phyloP scores from a whole-genome alignment of 441 rosid species.

The Flueggea neowawraea region DNA sequence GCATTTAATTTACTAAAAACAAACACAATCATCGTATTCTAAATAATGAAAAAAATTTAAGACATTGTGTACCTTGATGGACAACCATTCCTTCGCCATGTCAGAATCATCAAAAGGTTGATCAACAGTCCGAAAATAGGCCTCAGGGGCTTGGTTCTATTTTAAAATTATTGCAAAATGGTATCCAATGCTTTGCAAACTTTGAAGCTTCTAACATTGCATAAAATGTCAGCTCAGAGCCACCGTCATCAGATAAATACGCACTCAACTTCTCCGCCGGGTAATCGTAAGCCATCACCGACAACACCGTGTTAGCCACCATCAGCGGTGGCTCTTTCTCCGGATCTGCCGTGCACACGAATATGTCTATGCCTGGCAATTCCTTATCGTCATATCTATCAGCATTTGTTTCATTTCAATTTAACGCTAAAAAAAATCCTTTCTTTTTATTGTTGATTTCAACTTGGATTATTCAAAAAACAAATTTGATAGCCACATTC shows the following conservation, averaged over 20 bases:
- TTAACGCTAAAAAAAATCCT: too few relatives aligned
- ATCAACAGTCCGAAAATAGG: conserved; percentile 24
- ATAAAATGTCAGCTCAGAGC: conserved; percentile 57
- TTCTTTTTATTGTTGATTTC: too few relatives aligned
- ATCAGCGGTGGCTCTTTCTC: conserved; percentile 58
- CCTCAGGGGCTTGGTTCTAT: conserved; percentile 48
- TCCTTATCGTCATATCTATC: background rate
- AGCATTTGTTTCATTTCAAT: too few relatives aligned
- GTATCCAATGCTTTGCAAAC: conserved; percentile 60
- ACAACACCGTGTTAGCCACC: too few relatives aligned
- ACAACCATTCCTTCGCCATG: conserved; percentile 6
- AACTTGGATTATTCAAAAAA: too few relatives aligned
- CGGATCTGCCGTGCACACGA: conserved; percentile 86
- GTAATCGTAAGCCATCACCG: conserved; percentile 54
- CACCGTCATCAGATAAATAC: conserved; percentile 77
- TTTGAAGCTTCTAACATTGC: conserved; percentile 64
- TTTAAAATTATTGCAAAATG: too few relatives aligned
- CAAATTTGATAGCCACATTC: too few relatives aligned
- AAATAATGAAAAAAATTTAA: too few relatives aligned
- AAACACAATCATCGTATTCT: too few relatives aligned
- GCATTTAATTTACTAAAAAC: too few relatives aligned
- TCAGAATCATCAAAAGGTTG: too few relatives aligned
- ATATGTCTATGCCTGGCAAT: conserved; percentile 54
- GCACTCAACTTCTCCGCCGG: conserved; percentile 56
- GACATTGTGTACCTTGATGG: conserved; percentile 38